Evolutionary conservation across 2,329 filamentous ascomycete species (phyloP).

Genomic region (Thermoascus crustaceus): DNA sequence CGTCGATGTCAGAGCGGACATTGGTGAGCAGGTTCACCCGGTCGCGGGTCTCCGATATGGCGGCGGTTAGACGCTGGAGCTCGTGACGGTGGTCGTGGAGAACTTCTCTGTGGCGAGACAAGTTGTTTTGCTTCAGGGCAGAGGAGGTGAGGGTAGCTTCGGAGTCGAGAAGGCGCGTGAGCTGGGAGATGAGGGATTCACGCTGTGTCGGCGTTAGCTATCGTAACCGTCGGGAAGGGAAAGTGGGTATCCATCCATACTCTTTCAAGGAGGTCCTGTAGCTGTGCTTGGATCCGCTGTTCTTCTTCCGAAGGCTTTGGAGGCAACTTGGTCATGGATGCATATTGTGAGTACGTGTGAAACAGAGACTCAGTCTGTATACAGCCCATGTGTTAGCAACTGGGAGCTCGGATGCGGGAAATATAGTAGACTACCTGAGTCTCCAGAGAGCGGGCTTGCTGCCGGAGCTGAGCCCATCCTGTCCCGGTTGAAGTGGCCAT

Average conservation of each 20-base stretch:
- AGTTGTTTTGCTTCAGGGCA: constrained; percentile 93
- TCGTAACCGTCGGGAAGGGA: too few relatives aligned
- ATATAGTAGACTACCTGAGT: constrained; percentile 61
- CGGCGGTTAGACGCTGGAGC: constrained; percentile 62
- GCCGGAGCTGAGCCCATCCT: constrained; percentile 88
- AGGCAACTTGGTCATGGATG: constrained; percentile 68
- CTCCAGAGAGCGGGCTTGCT: constrained; percentile 82
- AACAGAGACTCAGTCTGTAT: constrained; percentile 66
- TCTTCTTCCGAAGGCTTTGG: constrained; percentile 81
- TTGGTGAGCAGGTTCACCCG: constrained; percentile 83
- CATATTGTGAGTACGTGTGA: constrained; percentile 79
- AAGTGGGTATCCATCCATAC: too few relatives aligned
- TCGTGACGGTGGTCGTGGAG: constrained; percentile 80
- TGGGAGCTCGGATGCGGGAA: not conserved
- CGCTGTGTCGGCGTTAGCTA: constrained; percentile 59
- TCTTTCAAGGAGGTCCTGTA: constrained; percentile 78
- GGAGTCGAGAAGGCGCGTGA: constrained; percentile 83
- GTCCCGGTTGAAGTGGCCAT: constrained; percentile 52
- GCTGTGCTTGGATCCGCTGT: constrained; percentile 64
- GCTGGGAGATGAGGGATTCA: constrained; percentile 70
- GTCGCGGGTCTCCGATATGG: constrained; percentile 70
- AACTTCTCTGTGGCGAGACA: constrained; percentile 83
- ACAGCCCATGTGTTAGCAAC: constrained; percentile 9
- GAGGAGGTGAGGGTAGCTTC: constrained; percentile 81
- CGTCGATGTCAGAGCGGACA: constrained; percentile 84